A percentile compares a stretch with the other conserved stretches of the same genome.
phyloP scores from a whole-genome alignment of 75 land plant genomes.

The Azolla pinnata region DNA sequence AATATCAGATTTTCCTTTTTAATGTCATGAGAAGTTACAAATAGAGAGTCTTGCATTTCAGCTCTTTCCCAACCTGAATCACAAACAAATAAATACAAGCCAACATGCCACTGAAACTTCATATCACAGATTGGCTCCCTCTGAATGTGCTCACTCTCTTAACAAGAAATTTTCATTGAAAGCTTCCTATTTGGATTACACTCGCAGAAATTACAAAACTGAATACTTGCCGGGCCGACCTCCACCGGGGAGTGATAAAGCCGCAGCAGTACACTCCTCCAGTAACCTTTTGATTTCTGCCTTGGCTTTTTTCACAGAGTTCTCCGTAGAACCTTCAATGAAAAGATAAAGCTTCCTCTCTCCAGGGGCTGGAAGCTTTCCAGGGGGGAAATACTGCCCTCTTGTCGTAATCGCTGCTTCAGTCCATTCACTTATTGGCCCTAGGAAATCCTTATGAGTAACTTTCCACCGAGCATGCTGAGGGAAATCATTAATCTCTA shows the following conservation, averaged over 20 bases:
- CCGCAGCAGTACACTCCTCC: constrained; percentile 71
- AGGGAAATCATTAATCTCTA: constrained; percentile 96
- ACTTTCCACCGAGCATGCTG: constrained; percentile 98
- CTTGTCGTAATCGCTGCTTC: constrained; percentile 97
- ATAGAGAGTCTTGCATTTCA: no score
- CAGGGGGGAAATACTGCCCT: constrained; percentile 87
- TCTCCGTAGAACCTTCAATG: constrained; percentile 90
- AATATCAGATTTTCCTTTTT: no score
- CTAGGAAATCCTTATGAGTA: constrained; percentile 92
- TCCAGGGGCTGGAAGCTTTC: constrained; percentile 66
- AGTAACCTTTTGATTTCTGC: constrained; percentile 72
- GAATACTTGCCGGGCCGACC: constrained; percentile 90
- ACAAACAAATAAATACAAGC: no score
- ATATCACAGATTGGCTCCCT: no score
- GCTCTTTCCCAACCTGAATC: no score
- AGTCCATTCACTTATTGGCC: constrained; percentile 97
- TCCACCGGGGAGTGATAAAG: constrained; percentile 58
- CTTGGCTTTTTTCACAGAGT: constrained; percentile 88
- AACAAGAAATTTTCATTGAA: no score
- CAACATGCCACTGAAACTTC: no score
- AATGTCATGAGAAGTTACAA: no score
- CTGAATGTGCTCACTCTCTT: no score
- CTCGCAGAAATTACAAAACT: constrained; percentile 45
- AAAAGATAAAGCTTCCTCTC: constrained; percentile 88
- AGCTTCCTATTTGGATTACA: no score